Evolutionary conservation across 805 yeast species (phyloP).

Genomic region (Torulaspora indica): DNA sequence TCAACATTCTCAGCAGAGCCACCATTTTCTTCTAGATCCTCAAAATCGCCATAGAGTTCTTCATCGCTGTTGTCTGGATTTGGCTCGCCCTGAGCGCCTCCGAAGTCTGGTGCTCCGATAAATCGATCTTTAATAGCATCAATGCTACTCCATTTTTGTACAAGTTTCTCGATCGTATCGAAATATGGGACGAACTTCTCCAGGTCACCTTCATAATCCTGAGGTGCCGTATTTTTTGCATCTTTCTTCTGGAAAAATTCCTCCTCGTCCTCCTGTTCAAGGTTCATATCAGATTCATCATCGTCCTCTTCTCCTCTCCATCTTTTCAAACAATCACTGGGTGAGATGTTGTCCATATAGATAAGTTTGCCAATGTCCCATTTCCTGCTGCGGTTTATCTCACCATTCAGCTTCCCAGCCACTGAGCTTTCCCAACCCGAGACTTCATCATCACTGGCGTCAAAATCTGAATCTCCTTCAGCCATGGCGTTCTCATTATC

Average conservation of each 20-base stretch:
- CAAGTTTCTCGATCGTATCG: constrained; percentile 32
- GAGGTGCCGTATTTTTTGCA: constrained; percentile 19
- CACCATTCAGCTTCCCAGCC: constrained; percentile 60
- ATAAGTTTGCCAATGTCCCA: constrained; percentile 82
- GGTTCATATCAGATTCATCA: constrained; percentile 42
- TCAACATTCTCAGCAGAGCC: constrained; percentile 17
- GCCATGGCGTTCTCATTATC: constrained; percentile 38
- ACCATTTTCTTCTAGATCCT: constrained; percentile 43
- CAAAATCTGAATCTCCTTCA: constrained; percentile 47
- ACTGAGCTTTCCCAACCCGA: constrained; percentile 39
- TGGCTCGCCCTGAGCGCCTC: constrained; percentile 27
- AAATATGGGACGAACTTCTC: constrained; percentile 36
- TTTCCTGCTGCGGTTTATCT: constrained; percentile 42
- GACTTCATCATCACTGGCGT: constrained; percentile 38
- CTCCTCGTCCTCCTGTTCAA: constrained; percentile 47
- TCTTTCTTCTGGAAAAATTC: constrained; percentile 55
- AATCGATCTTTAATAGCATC: constrained; percentile 32
- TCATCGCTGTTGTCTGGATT: constrained; percentile 37
- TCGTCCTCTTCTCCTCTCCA: constrained; percentile 57
- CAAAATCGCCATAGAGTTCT: constrained; percentile 54
- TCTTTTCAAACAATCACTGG: constrained; percentile 64
- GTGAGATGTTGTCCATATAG: constrained; percentile 72
- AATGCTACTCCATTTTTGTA: constrained; percentile 31
- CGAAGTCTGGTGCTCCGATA: constrained; percentile 31
- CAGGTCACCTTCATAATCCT: constrained; percentile 25